Percentiles rank a stretch among this genome's conserved stretches.
Conservation (phyloP, 352 stramenopile genomes). For the Pythium guiyangense region DNA sequence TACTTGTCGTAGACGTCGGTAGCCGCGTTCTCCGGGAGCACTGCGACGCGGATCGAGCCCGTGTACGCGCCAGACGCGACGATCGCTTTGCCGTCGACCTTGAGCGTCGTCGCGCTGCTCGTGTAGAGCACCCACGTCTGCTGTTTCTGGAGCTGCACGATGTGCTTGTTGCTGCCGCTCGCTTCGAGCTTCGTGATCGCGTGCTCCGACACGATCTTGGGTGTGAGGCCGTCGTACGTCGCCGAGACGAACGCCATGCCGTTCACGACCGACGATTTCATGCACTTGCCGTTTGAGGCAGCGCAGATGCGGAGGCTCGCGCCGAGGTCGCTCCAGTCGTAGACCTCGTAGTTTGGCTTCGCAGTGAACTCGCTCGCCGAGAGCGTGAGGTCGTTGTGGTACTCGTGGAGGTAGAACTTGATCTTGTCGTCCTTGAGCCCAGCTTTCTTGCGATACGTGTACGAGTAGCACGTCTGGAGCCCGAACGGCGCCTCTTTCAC, state of each 20-base stretch:
- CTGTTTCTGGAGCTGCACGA: constrained; percentile 56
- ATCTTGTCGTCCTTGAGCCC: constrained; percentile 38
- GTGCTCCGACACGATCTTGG: constrained; percentile 41
- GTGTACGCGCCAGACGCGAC: constrained; percentile 34
- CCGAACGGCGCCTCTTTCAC: constrained; percentile 37
- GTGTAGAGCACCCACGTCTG: constrained; percentile 77
- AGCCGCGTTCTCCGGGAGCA: constrained; percentile 35
- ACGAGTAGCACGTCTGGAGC: constrained; percentile 55
- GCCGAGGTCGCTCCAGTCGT: constrained; percentile 60
- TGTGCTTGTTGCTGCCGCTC: constrained; percentile 41
- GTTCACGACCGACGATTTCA: constrained; percentile 51
- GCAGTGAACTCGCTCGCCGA: constrained; percentile 50
- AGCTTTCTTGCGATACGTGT: constrained; percentile 46
- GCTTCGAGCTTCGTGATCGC: constrained; percentile 40
- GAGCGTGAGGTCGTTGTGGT: constrained; percentile 64
- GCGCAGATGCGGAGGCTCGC: constrained; percentile 48
- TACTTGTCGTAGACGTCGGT: constrained; percentile 52
- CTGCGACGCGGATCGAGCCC: constrained; percentile 49
- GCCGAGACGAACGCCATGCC: constrained; percentile 73
- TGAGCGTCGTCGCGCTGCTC: constrained; percentile 36
- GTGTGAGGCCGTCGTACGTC: constrained; percentile 52
- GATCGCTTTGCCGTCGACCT: constrained; percentile 38
- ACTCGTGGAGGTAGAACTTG: constrained; percentile 56
- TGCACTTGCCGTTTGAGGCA: constrained; percentile 25
- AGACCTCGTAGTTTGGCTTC: constrained; percentile 56